These are phyloP conservation scores for Populus ilicifolia DNA, from an alignment of 345 rosid species.

Conservation along the genomic window DNA sequence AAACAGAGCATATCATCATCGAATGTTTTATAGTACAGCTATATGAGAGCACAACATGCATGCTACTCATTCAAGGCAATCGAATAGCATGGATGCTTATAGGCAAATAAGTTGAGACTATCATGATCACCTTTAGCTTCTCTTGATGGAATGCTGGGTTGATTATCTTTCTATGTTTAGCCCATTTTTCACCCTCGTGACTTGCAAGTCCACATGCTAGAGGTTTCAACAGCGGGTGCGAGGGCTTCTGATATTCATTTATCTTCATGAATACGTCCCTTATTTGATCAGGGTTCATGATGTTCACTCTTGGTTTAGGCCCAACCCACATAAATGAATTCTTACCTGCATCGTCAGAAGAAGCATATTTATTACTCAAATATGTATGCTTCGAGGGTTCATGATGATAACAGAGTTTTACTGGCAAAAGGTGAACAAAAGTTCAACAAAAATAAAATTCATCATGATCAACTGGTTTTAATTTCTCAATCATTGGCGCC, in stretches of 20 bases:
- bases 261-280: constrained; percentile 33
- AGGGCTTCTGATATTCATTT: constrained; percentile 27
- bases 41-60: no score
- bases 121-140: constrained; percentile 33
- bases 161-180: constrained; percentile 42
- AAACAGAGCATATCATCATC: no score
- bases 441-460: no score
- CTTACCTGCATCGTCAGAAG: constrained; percentile 28
- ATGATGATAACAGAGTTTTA: no score
- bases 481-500: no score
- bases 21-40: no score
- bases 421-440: no score
- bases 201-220: constrained; percentile 30
- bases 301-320: constrained; percentile 37
- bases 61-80: background rate
- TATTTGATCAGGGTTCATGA: constrained; percentile 35
- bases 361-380: background rate
- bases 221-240: constrained; percentile 23
- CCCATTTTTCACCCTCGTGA: constrained; percentile 45
- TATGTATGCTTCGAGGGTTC: no score
- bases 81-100: background rate
- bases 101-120: background rate
- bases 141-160: no score
- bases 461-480: no score
- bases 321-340: constrained; percentile 39